phyloP scores from a whole-genome alignment of 805 yeast species.

The Pichia manshurica region DNA sequence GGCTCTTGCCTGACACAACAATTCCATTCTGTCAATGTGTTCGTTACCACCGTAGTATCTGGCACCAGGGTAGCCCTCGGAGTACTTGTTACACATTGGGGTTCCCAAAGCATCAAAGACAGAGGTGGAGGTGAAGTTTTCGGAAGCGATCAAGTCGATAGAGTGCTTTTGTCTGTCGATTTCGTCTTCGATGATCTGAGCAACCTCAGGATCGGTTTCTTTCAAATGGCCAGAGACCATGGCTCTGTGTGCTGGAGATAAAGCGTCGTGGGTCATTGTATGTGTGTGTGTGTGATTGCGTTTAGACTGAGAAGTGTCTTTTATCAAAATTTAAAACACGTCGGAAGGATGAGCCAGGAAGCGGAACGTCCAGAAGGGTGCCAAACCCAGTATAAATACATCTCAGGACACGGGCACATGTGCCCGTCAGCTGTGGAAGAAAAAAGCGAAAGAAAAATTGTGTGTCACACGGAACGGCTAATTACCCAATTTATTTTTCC shows the following conservation, averaged over 20 bases:
- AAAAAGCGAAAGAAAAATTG: not conserved
- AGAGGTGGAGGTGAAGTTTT: constrained; percentile 93
- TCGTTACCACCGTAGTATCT: constrained; percentile 99
- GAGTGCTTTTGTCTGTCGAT: constrained; percentile 89
- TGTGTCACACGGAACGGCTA: not conserved
- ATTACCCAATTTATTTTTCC: not conserved
- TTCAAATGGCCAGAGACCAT: constrained; percentile 56
- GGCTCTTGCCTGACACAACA: constrained; percentile 91
- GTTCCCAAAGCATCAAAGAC: constrained; percentile 96
- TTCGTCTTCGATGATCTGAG: constrained; percentile 68
- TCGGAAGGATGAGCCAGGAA: too few species aligned
- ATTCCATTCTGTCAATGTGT: constrained; percentile 90
- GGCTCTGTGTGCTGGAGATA: constrained; percentile 59
- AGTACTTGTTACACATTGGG: constrained; percentile 97
- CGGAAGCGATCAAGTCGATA: constrained; percentile 90
- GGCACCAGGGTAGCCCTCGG: constrained; percentile 99
- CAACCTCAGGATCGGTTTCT: constrained; percentile 78
- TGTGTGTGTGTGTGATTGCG: too few species aligned
- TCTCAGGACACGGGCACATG: too few species aligned
- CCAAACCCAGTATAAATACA: too few species aligned
- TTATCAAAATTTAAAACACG: too few species aligned
- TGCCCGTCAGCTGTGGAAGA: not conserved
- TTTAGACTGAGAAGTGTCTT: too few species aligned
- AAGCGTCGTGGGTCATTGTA: constrained; percentile 45
- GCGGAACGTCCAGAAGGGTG: too few species aligned